Evolutionary conservation across 2,329 filamentous ascomycete species (phyloP).

Genomic region (Colletotrichum lentis): DNA sequence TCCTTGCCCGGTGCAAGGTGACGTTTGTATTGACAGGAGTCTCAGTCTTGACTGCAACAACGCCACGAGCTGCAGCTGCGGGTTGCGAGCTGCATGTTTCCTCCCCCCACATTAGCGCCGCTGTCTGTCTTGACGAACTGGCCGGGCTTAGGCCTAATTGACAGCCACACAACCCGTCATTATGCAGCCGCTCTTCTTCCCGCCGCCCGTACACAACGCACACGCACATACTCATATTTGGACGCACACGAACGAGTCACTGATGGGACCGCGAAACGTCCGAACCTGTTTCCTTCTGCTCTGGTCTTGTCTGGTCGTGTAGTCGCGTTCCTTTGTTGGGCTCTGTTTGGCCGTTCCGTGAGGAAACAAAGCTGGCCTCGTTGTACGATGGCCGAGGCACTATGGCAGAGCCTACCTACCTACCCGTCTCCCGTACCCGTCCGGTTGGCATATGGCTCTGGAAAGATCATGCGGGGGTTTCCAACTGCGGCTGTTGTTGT

Average conservation of each 20-base stretch:
- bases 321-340: neutral
- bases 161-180: slow-evolving; percentile 25
- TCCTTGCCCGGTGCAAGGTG: slow-evolving; percentile 24
- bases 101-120: slow-evolving; percentile 35
- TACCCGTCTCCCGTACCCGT: slow-evolving; percentile 1
- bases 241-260: slow-evolving; percentile 1
- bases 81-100: slow-evolving; percentile 29
- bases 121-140: slow-evolving; percentile 32
- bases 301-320: neutral
- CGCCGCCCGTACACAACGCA: slow-evolving; percentile 15
- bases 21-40: slow-evolving; percentile 20
- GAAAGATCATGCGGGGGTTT: neutral
- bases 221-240: slow-evolving; percentile 6
- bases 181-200: slow-evolving; percentile 25
- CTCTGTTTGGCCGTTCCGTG: neutral
- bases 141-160: slow-evolving; percentile 26
- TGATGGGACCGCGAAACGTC: neutral
- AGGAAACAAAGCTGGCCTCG: neutral
- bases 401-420: neutral
- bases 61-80: slow-evolving; percentile 26
- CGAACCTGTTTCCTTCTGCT: neutral
- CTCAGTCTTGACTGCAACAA: neutral
- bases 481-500: too few species aligned
- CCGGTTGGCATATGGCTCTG: neutral
- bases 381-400: neutral